Base-by-base conservation (phyloP, 768 basidiomycete species). In the Termitomyces bulborhizus region DNA sequence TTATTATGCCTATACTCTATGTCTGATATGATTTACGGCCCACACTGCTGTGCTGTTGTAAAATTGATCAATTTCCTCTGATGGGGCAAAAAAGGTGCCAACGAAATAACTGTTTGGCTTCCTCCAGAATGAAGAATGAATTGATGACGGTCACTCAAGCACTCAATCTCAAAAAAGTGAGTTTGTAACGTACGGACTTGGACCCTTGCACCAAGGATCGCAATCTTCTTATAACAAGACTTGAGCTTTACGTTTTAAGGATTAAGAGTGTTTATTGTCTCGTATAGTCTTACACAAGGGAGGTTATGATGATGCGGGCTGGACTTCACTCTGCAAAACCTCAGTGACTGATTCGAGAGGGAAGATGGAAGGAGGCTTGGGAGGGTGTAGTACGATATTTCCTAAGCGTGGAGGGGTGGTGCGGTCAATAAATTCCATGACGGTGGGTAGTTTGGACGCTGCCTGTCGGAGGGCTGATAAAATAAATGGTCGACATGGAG, bases 361-460 rank as follows among this genome's bases (percentile, higher is more conserved):
- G 24, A 62, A 60, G 18, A 66, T 44, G 52, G 58, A 62, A 9
- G 64, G 63, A 48, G 69, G 64, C 58, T 71, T 69, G 0, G 72
- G 71, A 9, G 79, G 78, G 50, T 77, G 70, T 2, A 90, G 62
- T 42, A 90, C 60, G 41, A 89, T 66, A 57, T 76, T 85, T 16
- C 90, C 91, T 12, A 93, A 69, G 1, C 93, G 82, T 39, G 94
- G 87, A 3, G 84, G 84, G 0, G 88, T 75, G 12, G 73, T 66
- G 12, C 78, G 76, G 58, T 75, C 80, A 57, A 98, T 87, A 69
- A 98, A 93, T 67, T 98, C 95, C 71, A 90, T 92, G 48, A 76
- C 77, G 0, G 90, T 86, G 0, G 96, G 95, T 13, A 98, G 78
- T 67, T 94, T 96, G 39, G 81, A 83, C 16, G 88, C 78, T n/a